A percentile compares a stretch with the other conserved stretches of the same genome.
Conservation (phyloP, 352 stramenopile genomes). For the Globisporangium uncinulatum region DNA sequence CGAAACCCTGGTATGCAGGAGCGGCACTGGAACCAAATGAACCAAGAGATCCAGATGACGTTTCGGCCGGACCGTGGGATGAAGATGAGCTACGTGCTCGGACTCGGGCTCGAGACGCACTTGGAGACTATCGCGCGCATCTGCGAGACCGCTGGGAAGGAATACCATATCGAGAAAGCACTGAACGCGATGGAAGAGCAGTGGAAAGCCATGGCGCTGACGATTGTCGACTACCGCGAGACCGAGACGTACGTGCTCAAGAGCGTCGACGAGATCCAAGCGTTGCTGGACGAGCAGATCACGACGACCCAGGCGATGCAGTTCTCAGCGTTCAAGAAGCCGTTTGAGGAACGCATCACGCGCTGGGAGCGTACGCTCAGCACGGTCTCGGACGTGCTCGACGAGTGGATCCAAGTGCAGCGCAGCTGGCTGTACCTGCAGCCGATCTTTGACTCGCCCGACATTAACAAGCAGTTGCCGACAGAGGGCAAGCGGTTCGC, state of each 20-base stretch:
- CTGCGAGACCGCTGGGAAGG: conserved; percentile 91
- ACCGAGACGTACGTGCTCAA: conserved; percentile 94
- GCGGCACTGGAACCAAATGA: conserved; percentile 91
- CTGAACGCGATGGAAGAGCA: conserved; percentile 91
- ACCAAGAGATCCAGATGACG: conserved; percentile 81
- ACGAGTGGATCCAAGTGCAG: conserved; percentile 94
- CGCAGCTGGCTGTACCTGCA: conserved; percentile 95
- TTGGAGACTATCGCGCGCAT: conserved; percentile 89
- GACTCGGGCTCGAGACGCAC: conserved; percentile 84
- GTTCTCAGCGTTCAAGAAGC: conserved; percentile 94
- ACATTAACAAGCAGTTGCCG: conserved; percentile 96
- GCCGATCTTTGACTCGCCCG: conserved; percentile 93
- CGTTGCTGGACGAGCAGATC: conserved; percentile 93
- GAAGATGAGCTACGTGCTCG: conserved; percentile 76
- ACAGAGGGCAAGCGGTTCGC: conserved; percentile 92
- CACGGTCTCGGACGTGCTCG: conserved; percentile 89
- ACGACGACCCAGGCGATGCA: conserved; percentile 95
- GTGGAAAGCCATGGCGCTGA: conserved; percentile 84
- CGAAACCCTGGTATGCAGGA: conserved; percentile 92
- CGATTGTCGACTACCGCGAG: conserved; percentile 86
- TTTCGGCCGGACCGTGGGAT: conserved; percentile 82
- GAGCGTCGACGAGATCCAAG: conserved; percentile 91
- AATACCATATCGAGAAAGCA: conserved; percentile 93
- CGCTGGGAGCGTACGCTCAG: conserved; percentile 88
- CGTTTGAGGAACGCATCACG: conserved; percentile 92